Percentiles rank a stretch among this genome's conserved stretches.
phyloP scores from a whole-genome alignment of 1,139 yeast genomes.

The Barnettozyma hawaiiensis region DNA sequence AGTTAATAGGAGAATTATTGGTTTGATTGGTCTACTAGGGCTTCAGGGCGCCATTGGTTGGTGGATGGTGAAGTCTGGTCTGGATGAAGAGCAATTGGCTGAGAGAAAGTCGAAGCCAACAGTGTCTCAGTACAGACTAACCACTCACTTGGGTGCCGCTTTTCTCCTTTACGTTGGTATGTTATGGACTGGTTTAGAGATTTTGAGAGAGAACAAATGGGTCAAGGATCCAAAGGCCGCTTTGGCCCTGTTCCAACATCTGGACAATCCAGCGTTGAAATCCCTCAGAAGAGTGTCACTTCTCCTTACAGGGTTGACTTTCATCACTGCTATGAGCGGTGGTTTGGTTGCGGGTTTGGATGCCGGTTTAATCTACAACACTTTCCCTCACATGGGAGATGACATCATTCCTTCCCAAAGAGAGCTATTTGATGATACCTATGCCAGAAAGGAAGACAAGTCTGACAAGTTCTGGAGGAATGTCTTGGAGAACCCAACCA shows the following conservation, averaged over 20 bases:
- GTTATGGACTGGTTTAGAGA: slow-evolving; percentile 83
- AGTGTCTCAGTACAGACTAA: slow-evolving; percentile 90
- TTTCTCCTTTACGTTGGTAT: slow-evolving; percentile 83
- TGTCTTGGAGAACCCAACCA: slow-evolving; percentile 89
- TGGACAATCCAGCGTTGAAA: slow-evolving; percentile 54
- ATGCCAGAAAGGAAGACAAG: slow-evolving; percentile 57
- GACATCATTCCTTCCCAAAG: slow-evolving; percentile 60
- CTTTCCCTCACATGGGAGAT: slow-evolving; percentile 95
- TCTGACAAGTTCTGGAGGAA: slow-evolving; percentile 89
- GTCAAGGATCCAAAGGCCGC: slow-evolving; percentile 52
- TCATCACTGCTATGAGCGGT: slow-evolving; percentile 90
- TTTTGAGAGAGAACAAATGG: slow-evolving; percentile 72
- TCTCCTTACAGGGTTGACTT: slow-evolving; percentile 62
- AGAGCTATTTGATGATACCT: slow-evolving; percentile 77
- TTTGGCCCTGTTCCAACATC: slow-evolving; percentile 42
- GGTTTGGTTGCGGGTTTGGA: slow-evolving; percentile 98
- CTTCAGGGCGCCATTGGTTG: slow-evolving; percentile 96
- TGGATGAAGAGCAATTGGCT: slow-evolving; percentile 72
- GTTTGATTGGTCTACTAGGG: slow-evolving; percentile 74
- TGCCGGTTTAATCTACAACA: slow-evolving; percentile 93
- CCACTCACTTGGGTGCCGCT: slow-evolving; percentile 94
- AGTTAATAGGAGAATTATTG: slow-evolving; percentile 62
- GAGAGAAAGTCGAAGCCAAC: slow-evolving; percentile 89
- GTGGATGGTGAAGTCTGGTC: slow-evolving; percentile 99
- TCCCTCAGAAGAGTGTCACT: slow-evolving; percentile 50